Evolutionary conservation across 768 basidiomycete genomes (phyloP), one percentile per base, ranked within the genome.

Genomic region (Phanerochaete sordida): DNA sequence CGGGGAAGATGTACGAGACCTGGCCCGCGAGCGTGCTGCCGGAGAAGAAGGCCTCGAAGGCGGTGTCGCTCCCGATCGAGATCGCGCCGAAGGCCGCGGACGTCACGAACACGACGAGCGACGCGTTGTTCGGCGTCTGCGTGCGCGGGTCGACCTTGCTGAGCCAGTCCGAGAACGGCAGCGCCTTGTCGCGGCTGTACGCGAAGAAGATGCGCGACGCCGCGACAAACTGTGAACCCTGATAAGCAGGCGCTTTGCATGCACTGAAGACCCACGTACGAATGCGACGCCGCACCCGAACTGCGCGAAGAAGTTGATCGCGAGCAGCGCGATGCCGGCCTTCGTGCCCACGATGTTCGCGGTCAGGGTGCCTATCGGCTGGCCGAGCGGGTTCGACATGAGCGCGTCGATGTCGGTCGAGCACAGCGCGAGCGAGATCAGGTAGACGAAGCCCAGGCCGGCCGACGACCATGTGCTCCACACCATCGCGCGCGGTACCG

Each of bases 151-250:
- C 57, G n/a, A 65, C 58, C 24, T 56, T 55, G 48, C 56, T 56
- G 21, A 62, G 55, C 64, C 64, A 65, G 49, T 53, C 58, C 19
- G 61, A 62, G 43, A 58, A 61, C 11, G 64, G 64, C 31, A 65
- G 58, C 21, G 64, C 64, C 30, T 60, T 59, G 52, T 65, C 64
- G 23, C 64, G 61, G 15, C 58, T 56, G 55, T 62, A 65, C 2
- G 64, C 64, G 44, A 65, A 65, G 57, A 65, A 62, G 54, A 65
- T 62, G 28, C 64, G 64, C 28, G 46, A 50, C 3, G 64, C 64
- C 16, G 61, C 64, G 30, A 65, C 64, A 30, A 62, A 62, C 64
- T 65, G 48, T 28, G 33, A 23, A 28, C 15, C 27, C n/a, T 31
- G 23, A 47, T 23, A 13, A 58, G 28, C n/a, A 19, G 7, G 44